A percentile compares a stretch with the other conserved stretches of the same genome.
These are phyloP conservation scores for Tetrahymena elliotti DNA, from an alignment of 73 alveolate genomes.

Conservation along the genomic window DNA sequence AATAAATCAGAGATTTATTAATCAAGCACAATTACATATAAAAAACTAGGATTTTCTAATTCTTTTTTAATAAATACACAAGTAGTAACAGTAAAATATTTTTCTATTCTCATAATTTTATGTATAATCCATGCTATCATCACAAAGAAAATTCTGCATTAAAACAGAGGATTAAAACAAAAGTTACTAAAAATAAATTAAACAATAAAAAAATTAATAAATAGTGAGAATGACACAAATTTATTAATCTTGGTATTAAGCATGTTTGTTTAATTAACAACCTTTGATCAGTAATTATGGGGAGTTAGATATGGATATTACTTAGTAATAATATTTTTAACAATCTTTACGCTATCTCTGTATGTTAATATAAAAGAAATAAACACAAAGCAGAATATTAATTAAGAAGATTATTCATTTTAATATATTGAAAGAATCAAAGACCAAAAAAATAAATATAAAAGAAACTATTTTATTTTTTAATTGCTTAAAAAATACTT, in stretches of 20 bases:
- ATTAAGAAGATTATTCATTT: background rate
- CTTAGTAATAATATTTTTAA: background rate
- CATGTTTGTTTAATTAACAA: background rate
- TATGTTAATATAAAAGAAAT: background rate
- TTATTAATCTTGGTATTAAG: too few species aligned
- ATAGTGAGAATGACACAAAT: background rate
- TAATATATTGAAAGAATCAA: background rate
- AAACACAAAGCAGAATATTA: background rate
- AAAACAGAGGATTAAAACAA: too few species aligned
- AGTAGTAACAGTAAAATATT: background rate
- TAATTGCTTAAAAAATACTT: background rate
- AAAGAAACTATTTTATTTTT: background rate
- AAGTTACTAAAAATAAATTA: too few species aligned
- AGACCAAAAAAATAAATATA: too few species aligned
- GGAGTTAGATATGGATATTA: background rate
- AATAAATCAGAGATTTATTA: too few species aligned
- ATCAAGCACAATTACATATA: too few species aligned
- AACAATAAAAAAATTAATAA: too few species aligned
- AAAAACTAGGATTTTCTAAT: too few species aligned
- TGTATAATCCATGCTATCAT: too few species aligned
- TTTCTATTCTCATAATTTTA: background rate
- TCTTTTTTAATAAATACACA: background rate
- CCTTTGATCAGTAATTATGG: background rate
- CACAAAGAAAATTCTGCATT: too few species aligned
- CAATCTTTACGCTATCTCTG: background rate